A percentile compares a stretch with the other conserved stretches of the same genome.
phyloP scores from a whole-genome alignment of 2,329 filamentous ascomycete genomes.

The Sporothrix globosa region DNA sequence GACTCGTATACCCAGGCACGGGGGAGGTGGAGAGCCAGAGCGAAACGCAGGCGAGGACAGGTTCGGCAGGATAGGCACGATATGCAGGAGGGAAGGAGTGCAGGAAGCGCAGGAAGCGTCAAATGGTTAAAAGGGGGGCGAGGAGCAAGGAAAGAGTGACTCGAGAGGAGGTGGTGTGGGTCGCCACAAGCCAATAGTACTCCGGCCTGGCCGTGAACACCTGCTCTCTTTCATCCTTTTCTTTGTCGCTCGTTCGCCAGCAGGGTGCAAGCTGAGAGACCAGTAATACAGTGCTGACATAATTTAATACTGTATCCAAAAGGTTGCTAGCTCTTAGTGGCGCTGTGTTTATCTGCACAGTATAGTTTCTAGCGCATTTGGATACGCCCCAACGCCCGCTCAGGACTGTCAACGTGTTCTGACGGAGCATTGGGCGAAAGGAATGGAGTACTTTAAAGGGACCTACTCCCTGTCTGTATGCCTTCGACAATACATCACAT shows the following conservation, averaged over 20 bases:
- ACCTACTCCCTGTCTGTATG: neutral
- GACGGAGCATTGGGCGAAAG: neutral
- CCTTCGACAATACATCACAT: neutral
- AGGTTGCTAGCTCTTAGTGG: neutral
- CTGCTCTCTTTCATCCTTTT: slow-evolving; percentile 20
- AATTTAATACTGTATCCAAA: neutral
- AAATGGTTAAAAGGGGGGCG: slow-evolving; percentile 2
- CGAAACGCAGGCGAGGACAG: neutral
- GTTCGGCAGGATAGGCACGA: slow-evolving; percentile 2
- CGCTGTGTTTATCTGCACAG: slow-evolving; percentile 9
- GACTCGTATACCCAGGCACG: neutral
- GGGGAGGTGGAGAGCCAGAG: slow-evolving; percentile 16
- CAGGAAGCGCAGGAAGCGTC: slow-evolving; percentile 27
- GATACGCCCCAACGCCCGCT: neutral
- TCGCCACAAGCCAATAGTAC: slow-evolving; percentile 30
- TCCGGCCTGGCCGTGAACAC: slow-evolving; percentile 23
- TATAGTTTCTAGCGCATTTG: neutral
- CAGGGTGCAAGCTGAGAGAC: neutral
- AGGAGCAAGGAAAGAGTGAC: slow-evolving; percentile 8
- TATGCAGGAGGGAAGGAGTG: slow-evolving; percentile 35
- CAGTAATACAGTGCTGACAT: neutral
- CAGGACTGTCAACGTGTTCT: slow-evolving; percentile 21
- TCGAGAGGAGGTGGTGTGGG: slow-evolving; percentile 27
- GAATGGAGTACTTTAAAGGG: neutral
- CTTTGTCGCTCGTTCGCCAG: slow-evolving; percentile 21